A percentile compares a stretch with the other conserved stretches of the same genome.
phyloP scores from a whole-genome alignment of 179 eudicot genomes.

The Silene vulgaris region DNA sequence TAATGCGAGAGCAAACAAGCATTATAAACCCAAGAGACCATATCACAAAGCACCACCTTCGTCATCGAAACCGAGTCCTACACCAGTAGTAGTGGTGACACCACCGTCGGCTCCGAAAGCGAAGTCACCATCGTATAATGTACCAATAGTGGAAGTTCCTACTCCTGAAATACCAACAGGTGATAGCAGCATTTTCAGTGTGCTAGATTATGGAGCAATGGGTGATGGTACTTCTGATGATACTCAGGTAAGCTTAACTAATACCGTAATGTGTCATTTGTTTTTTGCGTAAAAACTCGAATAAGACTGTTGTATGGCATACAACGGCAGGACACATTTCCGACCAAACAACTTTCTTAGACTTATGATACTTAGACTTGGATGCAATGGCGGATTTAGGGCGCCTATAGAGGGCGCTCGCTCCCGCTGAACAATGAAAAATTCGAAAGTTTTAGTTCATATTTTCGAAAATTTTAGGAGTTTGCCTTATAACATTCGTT shows the following conservation, averaged over 20 bases:
- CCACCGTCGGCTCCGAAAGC: slow-evolving; percentile 27
- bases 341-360: neutral
- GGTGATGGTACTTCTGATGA: slow-evolving; percentile 69
- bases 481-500: too few species aligned
- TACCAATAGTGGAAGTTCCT: slow-evolving; percentile 27
- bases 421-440: too few species aligned
- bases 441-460: too few species aligned
- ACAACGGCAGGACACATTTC: neutral
- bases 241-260: slow-evolving; percentile 49
- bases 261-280: neutral
- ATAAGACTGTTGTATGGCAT: neutral
- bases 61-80: slow-evolving; percentile 25
- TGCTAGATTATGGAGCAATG: slow-evolving; percentile 66
- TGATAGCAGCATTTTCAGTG: slow-evolving; percentile 34
- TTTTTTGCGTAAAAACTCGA: neutral
- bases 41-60: slow-evolving; percentile 27
- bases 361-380: neutral
- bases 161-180: slow-evolving; percentile 13
- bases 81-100: slow-evolving; percentile 11
- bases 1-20: slow-evolving; percentile 56
- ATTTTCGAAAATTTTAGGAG: too few species aligned
- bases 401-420: too few species aligned
- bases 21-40: slow-evolving; percentile 43
- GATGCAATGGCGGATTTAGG: too few species aligned
- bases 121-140: slow-evolving; percentile 21